phyloP scores from a whole-genome alignment of 371 early-diverging fungal genomes.

The Mortierella sp. region DNA sequence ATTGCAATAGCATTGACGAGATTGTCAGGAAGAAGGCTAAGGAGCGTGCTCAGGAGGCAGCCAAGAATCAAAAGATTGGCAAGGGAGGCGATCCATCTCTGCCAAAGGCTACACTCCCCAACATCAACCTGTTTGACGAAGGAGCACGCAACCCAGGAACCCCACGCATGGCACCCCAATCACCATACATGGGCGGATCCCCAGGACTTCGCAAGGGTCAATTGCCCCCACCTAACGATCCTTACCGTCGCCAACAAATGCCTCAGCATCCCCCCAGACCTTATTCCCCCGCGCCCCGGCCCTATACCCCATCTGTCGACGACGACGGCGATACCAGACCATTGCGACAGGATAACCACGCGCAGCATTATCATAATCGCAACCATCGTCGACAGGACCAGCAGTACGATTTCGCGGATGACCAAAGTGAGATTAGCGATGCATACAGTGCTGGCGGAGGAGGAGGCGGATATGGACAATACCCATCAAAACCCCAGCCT shows the following conservation, averaged over 20 bases:
- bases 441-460: conserved; percentile 45
- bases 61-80: conserved; percentile 44
- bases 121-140: conserved; percentile 45
- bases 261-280: conserved; percentile 47
- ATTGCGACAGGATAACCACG: conserved; percentile 53
- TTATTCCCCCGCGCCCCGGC: conserved; percentile 49
- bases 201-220: conserved; percentile 43
- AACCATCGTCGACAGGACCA: conserved; percentile 46
- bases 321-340: conserved; percentile 49
- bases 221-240: conserved; percentile 41
- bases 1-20: conserved; percentile 44
- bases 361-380: conserved; percentile 52
- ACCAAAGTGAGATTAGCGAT: conserved; percentile 53
- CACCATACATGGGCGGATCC: conserved; percentile 44
- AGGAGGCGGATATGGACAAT: conserved; percentile 9
- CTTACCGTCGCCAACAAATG: conserved; percentile 44
- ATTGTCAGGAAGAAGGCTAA: conserved; percentile 54
- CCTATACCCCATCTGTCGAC: conserved; percentile 53
- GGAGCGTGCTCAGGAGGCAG: conserved; percentile 46
- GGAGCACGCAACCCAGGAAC: conserved; percentile 36
- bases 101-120: conserved; percentile 48
- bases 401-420: conserved; percentile 50
- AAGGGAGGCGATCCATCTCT: conserved; percentile 36
- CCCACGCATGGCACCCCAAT: conserved; percentile 34
- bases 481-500: conserved; percentile 30